Percentiles rank a stretch among this genome's conserved stretches.
Conservation (phyloP, 805 yeast genomes). For the Zygoascus bituminiphila region DNA sequence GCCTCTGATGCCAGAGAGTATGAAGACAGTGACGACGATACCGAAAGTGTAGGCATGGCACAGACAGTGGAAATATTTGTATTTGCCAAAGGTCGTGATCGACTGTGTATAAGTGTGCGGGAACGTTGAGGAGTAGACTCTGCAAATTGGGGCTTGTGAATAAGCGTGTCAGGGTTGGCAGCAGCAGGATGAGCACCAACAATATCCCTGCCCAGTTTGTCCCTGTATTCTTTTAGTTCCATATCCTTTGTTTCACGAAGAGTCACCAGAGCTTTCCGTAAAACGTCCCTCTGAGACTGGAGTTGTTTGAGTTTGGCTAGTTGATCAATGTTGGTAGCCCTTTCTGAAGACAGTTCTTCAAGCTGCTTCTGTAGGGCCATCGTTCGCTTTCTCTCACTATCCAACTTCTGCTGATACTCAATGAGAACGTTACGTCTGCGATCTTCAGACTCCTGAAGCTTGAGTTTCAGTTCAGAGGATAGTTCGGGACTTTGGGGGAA, state of each 20-base stretch:
- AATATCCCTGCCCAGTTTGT: not conserved
- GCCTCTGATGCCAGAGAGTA: not conserved
- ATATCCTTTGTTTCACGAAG: slow-evolving; percentile 18
- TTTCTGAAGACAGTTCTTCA: not conserved
- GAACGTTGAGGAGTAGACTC: not conserved
- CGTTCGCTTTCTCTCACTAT: slow-evolving; percentile 15
- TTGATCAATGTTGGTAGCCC: not conserved
- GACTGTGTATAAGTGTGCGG: not conserved
- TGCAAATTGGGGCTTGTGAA: not conserved
- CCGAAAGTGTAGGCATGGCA: not conserved
- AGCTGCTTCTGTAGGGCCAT: slow-evolving; percentile 15
- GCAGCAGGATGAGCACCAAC: not conserved
- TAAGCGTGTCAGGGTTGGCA: not conserved
- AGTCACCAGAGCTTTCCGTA: slow-evolving; percentile 17
- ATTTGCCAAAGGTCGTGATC: not conserved
- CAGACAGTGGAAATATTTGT: not conserved
- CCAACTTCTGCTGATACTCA: slow-evolving; percentile 20
- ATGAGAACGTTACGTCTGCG: slow-evolving; percentile 12
- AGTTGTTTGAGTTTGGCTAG: slow-evolving; percentile 14
- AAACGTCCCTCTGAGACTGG: slow-evolving; percentile 17
- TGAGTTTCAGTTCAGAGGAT: not conserved
- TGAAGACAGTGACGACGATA: not conserved
- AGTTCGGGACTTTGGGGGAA: not conserved
- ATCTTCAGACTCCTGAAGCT: slow-evolving; percentile 17
- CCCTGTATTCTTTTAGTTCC: slow-evolving; percentile 15